A percentile compares a stretch with the other conserved stretches of the same genome.
Evolutionary conservation across 2,329 filamentous ascomycete species (phyloP).

Genomic region (Colletotrichum sp.): DNA sequence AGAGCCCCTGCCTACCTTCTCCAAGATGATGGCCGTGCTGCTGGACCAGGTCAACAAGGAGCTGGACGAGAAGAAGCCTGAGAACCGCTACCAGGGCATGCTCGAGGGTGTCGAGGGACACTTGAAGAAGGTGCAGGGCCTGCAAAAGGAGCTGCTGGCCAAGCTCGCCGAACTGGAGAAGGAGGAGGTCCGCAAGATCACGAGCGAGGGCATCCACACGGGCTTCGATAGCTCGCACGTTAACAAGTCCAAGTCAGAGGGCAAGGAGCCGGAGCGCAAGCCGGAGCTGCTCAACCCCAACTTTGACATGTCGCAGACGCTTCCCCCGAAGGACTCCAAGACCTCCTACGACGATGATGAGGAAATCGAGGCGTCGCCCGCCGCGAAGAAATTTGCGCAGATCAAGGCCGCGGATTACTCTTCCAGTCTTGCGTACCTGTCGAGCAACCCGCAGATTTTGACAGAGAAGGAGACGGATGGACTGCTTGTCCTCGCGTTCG

Average conservation of each 20-base stretch:
- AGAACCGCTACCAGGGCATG: slow-evolving; percentile 74
- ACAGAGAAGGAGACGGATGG: slow-evolving; percentile 89
- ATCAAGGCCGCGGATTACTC: slow-evolving; percentile 80
- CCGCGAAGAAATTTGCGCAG: slow-evolving; percentile 81
- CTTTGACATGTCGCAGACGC: slow-evolving; percentile 32
- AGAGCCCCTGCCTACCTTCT: slow-evolving; percentile 81
- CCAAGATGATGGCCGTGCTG: slow-evolving; percentile 97
- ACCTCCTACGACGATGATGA: slow-evolving; percentile 69
- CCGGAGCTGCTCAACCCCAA: slow-evolving; percentile 81
- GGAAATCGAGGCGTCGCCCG: slow-evolving; percentile 75
- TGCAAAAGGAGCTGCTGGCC: slow-evolving; percentile 76
- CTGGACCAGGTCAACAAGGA: slow-evolving; percentile 91
- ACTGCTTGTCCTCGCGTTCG: slow-evolving; percentile 89
- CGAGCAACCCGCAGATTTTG: slow-evolving; percentile 78
- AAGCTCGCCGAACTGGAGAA: slow-evolving; percentile 85
- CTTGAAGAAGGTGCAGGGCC: slow-evolving; percentile 74
- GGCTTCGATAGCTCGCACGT: slow-evolving; percentile 91
- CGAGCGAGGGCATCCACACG: slow-evolving; percentile 85
- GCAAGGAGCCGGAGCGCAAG: slow-evolving; percentile 52
- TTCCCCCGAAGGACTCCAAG: slow-evolving; percentile 36
- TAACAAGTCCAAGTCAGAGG: slow-evolving; percentile 59
- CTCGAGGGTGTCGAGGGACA: slow-evolving; percentile 80
- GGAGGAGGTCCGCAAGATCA: slow-evolving; percentile 89
- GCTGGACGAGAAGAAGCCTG: slow-evolving; percentile 75
- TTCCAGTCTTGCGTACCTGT: slow-evolving; percentile 76